Evolutionary conservation across 2,329 filamentous ascomycete species (phyloP).

Genomic region (Talaromyces atroroseus): DNA sequence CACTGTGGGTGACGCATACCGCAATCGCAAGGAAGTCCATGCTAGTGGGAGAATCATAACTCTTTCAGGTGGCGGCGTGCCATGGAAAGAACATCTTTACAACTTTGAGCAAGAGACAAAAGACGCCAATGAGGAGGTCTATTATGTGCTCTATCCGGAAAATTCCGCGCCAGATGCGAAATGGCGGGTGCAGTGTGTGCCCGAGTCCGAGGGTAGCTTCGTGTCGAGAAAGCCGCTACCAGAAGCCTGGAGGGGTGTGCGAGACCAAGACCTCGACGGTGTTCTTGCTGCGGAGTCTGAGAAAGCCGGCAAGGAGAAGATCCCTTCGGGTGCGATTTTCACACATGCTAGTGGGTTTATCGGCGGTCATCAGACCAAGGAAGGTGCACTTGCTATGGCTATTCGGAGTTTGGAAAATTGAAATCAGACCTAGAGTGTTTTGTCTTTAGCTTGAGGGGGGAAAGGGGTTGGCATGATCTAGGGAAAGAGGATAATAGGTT

Average conservation of each 20-base stretch:
- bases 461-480: neutral
- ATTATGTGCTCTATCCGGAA: constrained; percentile 91
- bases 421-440: neutral
- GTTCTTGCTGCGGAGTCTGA: constrained; percentile 38
- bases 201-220: constrained; percentile 77
- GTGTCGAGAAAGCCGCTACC: constrained; percentile 86
- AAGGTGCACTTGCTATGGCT: constrained; percentile 83
- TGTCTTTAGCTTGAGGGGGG: neutral
- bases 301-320: constrained; percentile 31
- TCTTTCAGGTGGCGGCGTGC: constrained; percentile 68
- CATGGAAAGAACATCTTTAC: constrained; percentile 97
- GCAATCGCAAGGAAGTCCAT: constrained; percentile 56
- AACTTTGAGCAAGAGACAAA: constrained; percentile 63
- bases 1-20: constrained; percentile 71
- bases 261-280: constrained; percentile 77
- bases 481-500: neutral
- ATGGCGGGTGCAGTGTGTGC: constrained; percentile 94
- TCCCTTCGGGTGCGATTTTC: constrained; percentile 65
- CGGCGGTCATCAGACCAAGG: constrained; percentile 86
- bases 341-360: constrained; percentile 95
- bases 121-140: constrained; percentile 46
- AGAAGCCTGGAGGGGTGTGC: constrained; percentile 83
- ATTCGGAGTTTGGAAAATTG: constrained; percentile 30
- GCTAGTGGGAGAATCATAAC: constrained; percentile 73
- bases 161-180: constrained; percentile 67